Conservation (phyloP, 176 grass and related monocot species). For the Oryza meyeriana region DNA sequence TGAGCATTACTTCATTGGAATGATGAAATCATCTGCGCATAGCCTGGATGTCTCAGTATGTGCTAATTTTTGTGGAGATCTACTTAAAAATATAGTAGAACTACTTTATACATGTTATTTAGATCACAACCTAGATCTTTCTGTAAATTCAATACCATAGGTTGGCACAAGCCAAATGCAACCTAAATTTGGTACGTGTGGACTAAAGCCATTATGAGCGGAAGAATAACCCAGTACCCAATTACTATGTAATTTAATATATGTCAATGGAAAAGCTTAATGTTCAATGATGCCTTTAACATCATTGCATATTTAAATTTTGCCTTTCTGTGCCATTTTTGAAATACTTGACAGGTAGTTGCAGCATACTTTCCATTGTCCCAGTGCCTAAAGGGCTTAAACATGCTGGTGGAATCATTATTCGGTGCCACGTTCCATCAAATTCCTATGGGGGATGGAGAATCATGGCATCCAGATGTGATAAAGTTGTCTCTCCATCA, state of each 20-base stretch:
- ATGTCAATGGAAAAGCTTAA: background rate
- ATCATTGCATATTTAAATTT: background rate
- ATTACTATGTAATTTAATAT: background rate
- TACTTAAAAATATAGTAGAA: slow-evolving; percentile 14
- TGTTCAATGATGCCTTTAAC: background rate
- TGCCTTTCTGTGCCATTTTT: slow-evolving; percentile 7
- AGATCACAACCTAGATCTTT: background rate
- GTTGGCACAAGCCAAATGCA: background rate
- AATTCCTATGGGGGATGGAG: slow-evolving; percentile 58
- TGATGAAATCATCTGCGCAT: slow-evolving; percentile 78
- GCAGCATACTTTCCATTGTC: slow-evolving; percentile 78
- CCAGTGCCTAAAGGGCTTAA: slow-evolving; percentile 78
- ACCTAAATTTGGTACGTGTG: slow-evolving; percentile 1
- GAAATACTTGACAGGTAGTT: slow-evolving; percentile 48
- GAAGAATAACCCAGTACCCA: slow-evolving; percentile 1
- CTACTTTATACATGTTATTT: slow-evolving; percentile 1
- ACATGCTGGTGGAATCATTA: slow-evolving; percentile 82
- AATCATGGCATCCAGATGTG: slow-evolving; percentile 96
- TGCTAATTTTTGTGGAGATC: slow-evolving; percentile 14
- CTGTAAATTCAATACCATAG: slow-evolving; percentile 17
- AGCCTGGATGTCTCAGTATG: slow-evolving; percentile 63
- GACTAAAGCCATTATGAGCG: background rate
- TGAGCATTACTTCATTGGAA: slow-evolving; percentile 77
- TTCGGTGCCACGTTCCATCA: slow-evolving; percentile 87
- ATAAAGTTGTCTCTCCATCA: slow-evolving; percentile 92